These are phyloP conservation scores for Wallacemonas sp. DNA, from an alignment of 208 protist species.

Conservation along the genomic window DNA sequence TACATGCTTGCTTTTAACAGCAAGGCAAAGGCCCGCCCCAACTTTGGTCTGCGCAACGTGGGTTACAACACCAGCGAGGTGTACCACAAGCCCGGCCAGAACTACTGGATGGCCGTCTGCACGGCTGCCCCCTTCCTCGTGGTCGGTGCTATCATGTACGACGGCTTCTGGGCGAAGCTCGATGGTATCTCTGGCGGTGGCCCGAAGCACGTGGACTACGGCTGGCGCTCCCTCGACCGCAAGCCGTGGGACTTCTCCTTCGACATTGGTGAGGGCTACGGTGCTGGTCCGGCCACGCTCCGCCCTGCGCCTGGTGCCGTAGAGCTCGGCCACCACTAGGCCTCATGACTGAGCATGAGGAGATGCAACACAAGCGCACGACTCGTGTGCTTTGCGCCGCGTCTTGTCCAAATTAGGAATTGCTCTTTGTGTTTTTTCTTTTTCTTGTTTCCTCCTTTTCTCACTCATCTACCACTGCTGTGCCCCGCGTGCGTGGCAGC, in stretches of 20 bases:
- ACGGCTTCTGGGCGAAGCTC: constrained; percentile 83
- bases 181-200: constrained; percentile 84
- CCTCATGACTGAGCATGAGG: background rate
- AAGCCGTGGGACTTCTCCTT: constrained; percentile 92
- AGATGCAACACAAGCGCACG: no score
- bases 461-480: background rate
- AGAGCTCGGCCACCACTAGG: constrained; percentile 73
- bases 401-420: constrained; percentile 9
- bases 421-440: constrained; percentile 16
- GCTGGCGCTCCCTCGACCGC: constrained; percentile 68
- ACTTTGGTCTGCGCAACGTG: constrained; percentile 85
- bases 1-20: constrained; percentile 87
- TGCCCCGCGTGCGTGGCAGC: background rate
- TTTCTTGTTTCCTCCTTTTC: constrained; percentile 27
- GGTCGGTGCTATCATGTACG: constrained; percentile 75
- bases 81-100: constrained; percentile 79
- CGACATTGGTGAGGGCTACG: constrained; percentile 88
- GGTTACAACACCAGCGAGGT: constrained; percentile 83
- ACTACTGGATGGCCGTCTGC: constrained; percentile 77
- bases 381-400: constrained; percentile 8
- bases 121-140: constrained; percentile 55
- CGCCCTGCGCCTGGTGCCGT: constrained; percentile 78
- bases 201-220: constrained; percentile 75
- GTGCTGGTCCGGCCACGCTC: constrained; percentile 65
- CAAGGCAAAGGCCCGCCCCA: constrained; percentile 87